phyloP scores from a whole-genome alignment of 2,329 filamentous ascomycete species.

The Geosmithia putterillii region DNA sequence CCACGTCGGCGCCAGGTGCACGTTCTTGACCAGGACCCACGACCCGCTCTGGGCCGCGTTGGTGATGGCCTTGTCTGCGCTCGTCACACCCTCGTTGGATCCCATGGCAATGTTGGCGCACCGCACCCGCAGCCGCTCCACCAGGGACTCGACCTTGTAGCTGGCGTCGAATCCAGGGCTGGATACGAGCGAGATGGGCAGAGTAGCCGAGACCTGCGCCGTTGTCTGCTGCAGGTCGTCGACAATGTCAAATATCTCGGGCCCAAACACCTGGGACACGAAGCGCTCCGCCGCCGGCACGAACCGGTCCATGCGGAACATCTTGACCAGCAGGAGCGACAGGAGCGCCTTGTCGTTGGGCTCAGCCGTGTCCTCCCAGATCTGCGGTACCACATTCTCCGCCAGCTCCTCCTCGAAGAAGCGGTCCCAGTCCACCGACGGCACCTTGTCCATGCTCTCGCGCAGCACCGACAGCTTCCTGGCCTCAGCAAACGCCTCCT shows the following conservation, averaged over 20 bases:
- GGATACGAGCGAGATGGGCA: slow-evolving; percentile 84
- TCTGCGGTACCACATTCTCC: slow-evolving; percentile 67
- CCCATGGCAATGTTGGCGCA: slow-evolving; percentile 99
- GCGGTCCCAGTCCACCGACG: slow-evolving; percentile 57
- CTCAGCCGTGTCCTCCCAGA: slow-evolving; percentile 54
- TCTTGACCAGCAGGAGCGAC: slow-evolving; percentile 81
- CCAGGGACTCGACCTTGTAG: slow-evolving; percentile 95
- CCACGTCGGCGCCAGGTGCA: slow-evolving; percentile 92
- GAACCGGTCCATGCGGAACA: slow-evolving; percentile 91
- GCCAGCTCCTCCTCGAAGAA: slow-evolving; percentile 81
- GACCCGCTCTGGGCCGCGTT: slow-evolving; percentile 83
- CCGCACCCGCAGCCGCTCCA: slow-evolving; percentile 66
- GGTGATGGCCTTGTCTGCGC: slow-evolving; percentile 88
- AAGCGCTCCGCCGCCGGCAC: slow-evolving; percentile 90
- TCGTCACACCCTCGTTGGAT: slow-evolving; percentile 85
- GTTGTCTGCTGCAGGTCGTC: slow-evolving; percentile 82
- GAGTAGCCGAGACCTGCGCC: slow-evolving; percentile 67
- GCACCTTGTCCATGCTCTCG: slow-evolving; percentile 51
- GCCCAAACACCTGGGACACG: slow-evolving; percentile 72
- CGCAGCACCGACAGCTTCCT: slow-evolving; percentile 63
- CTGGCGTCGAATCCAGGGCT: slow-evolving; percentile 95
- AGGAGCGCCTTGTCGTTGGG: slow-evolving; percentile 65
- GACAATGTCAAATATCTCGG: slow-evolving; percentile 67
- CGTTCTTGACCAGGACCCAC: slow-evolving; percentile 98
- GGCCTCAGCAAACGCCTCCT: slow-evolving; percentile 57